Percentiles rank a stretch among this genome's conserved stretches.
Evolutionary conservation across 1,284 basidiomycete genomes (phyloP).

Genomic region (Uromyces viciae-fabae): DNA sequence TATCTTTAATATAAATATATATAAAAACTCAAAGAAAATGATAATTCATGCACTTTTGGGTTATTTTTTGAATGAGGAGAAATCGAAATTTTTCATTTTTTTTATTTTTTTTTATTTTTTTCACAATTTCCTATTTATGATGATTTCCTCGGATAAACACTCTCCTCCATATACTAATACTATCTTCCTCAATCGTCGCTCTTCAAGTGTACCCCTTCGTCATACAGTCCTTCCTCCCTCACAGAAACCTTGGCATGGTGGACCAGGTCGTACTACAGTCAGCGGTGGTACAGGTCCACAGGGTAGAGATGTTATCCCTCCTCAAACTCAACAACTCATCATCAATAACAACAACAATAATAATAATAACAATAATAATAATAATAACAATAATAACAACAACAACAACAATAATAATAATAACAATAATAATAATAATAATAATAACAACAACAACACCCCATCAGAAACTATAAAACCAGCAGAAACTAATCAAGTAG

Average conservation of each 20-base stretch:
- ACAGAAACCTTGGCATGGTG: constrained; percentile 39
- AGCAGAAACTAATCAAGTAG: neutral
- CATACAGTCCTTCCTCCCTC: neutral
- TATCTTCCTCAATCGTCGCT: constrained; percentile 31
- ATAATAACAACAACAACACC: no score
- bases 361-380: neutral
- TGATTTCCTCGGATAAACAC: no score
- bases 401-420: neutral
- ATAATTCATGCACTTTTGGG: no score
- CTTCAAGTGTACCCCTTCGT: neutral
- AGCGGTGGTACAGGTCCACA: constrained; percentile 29
- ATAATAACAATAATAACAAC: neutral
- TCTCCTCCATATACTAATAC: constrained; percentile 24
- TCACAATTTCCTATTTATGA: no score
- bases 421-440: neutral
- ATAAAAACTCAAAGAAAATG: no score
- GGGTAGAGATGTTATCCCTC: constrained; percentile 21
- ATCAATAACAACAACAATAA: neutral
- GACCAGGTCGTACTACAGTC: constrained; percentile 32
- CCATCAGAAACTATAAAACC: no score
- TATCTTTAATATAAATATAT: no score
- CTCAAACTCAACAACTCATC: neutral
- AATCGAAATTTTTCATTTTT: no score
- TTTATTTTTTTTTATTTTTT: no score
- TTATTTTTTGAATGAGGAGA: no score